Evolutionary conservation across 2,329 filamentous ascomycete species (phyloP).

Genomic region (Paecilomyces fulvus): DNA sequence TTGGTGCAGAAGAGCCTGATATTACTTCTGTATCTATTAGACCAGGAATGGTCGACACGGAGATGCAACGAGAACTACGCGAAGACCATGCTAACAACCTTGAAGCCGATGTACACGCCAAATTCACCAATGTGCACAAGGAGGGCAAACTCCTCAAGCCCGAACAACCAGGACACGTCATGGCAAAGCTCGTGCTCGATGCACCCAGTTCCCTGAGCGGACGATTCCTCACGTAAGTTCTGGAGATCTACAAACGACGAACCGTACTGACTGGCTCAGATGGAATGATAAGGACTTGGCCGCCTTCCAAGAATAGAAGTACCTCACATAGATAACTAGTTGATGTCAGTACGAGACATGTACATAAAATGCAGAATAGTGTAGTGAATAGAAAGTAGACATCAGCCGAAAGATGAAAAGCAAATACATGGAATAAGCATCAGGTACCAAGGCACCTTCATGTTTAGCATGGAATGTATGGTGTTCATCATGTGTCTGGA

Average conservation of each 20-base stretch:
- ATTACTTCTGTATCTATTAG: slow-evolving; percentile 65
- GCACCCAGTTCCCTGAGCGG: slow-evolving; percentile 64
- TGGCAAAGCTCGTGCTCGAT: slow-evolving; percentile 65
- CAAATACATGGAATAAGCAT: slow-evolving; percentile 51
- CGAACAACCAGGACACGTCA: slow-evolving; percentile 77
- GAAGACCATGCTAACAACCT: slow-evolving; percentile 58
- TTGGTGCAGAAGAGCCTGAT: slow-evolving; percentile 67
- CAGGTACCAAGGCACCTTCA: slow-evolving; percentile 43
- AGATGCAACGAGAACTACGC: slow-evolving; percentile 79
- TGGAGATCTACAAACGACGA: slow-evolving; percentile 1
- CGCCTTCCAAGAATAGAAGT: slow-evolving; percentile 31
- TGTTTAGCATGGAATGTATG: slow-evolving; percentile 57
- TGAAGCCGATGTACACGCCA: slow-evolving; percentile 48
- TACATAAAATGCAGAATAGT: slow-evolving; percentile 5
- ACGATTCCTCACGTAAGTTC: slow-evolving; percentile 50
- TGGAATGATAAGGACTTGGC: slow-evolving; percentile 39
- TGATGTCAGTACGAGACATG: neutral
- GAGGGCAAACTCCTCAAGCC: slow-evolving; percentile 67
- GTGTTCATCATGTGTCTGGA: slow-evolving; percentile 42
- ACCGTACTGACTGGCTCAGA: slow-evolving; percentile 18
- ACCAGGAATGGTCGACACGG: slow-evolving; percentile 78
- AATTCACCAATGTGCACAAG: slow-evolving; percentile 62
- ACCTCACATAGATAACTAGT: slow-evolving; percentile 13
- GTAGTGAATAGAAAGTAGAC: slow-evolving; percentile 14
- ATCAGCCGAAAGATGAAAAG: slow-evolving; percentile 61